These are phyloP conservation scores for Oryza officinalis DNA, from an alignment of 176 grass and related monocot genomes.

Conservation along the genomic window DNA sequence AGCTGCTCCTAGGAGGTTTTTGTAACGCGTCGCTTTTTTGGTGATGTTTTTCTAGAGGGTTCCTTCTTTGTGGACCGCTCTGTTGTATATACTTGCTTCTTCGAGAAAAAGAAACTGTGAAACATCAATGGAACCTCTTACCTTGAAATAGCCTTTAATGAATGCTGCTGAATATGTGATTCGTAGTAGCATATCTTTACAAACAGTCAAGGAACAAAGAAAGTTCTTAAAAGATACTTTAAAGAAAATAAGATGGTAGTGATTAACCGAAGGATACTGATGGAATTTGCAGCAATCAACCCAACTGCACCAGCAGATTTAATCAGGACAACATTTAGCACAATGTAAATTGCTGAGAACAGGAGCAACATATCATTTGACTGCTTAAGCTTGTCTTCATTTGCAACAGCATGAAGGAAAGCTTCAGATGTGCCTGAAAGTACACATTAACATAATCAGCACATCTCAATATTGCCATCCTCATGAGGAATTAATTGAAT, in stretches of 20 bases:
- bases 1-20: too few species aligned
- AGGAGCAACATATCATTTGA: constrained; percentile 86
- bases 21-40: too few species aligned
- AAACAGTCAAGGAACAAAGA: constrained; percentile 55
- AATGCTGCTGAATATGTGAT: constrained; percentile 81
- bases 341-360: constrained; percentile 86
- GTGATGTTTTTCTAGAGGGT: too few species aligned
- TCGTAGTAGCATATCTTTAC: constrained; percentile 81
- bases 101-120: neutral
- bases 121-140: constrained; percentile 38
- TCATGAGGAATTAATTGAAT: neutral
- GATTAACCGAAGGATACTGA: constrained; percentile 76
- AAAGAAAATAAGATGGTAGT: constrained; percentile 21
- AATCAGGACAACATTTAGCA: constrained; percentile 78
- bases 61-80: too few species aligned
- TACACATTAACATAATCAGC: constrained; percentile 2
- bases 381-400: constrained; percentile 82
- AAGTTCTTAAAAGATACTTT: constrained; percentile 5
- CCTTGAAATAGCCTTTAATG: constrained; percentile 91
- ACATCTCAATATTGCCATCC: neutral
- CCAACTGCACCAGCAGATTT: constrained; percentile 78
- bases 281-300: constrained; percentile 88
- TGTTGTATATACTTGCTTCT: too few species aligned
- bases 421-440: constrained; percentile 88
- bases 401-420: constrained; percentile 91